Percentiles rank a stretch among this genome's conserved stretches.
Conservation (phyloP, 2,329 filamentous ascomycete species). For the Aaosphaeria pasadenensis region DNA sequence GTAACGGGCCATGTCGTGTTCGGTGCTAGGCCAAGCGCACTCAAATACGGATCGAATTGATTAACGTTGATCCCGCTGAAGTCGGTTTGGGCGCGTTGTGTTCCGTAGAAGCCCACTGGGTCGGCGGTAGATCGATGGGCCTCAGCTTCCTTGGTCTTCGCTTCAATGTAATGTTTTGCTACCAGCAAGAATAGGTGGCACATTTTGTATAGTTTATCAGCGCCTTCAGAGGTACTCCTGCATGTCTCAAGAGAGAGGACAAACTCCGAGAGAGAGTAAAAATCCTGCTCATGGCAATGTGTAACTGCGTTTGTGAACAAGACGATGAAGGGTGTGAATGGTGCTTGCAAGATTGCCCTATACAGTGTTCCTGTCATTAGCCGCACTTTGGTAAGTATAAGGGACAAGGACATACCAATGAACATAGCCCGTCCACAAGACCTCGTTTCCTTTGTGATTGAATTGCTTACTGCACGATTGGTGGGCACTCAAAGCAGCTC, state of each 20-base stretch:
- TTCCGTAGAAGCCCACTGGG: background rate
- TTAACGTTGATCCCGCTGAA: conserved; percentile 8
- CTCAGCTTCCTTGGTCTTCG: conserved; percentile 48
- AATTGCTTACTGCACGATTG: conserved; percentile 25
- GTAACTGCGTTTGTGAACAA: conserved; percentile 51
- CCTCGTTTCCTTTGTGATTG: conserved; percentile 29
- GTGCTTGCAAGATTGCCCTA: conserved; percentile 42
- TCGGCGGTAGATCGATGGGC: background rate
- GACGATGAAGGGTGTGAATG: conserved; percentile 51
- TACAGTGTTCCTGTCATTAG: background rate
- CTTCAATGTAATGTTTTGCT: conserved; percentile 60
- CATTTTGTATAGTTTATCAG: conserved; percentile 60
- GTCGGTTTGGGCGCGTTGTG: background rate
- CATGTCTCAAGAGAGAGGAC: conserved; percentile 54
- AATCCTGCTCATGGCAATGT: conserved; percentile 51
- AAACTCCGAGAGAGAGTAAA: conserved; percentile 56
- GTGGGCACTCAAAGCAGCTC: conserved; percentile 29
- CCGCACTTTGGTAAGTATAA: background rate
- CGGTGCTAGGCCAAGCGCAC: conserved; percentile 60
- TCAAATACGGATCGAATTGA: conserved; percentile 63
- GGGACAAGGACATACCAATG: conserved; percentile 22
- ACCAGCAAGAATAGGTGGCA: conserved; percentile 62
- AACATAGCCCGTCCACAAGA: conserved; percentile 33
- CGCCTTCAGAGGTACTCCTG: conserved; percentile 54
- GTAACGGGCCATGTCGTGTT: conserved; percentile 24